Conservation (phyloP, 805 yeast genomes). For the Nakazawaea peltata region DNA sequence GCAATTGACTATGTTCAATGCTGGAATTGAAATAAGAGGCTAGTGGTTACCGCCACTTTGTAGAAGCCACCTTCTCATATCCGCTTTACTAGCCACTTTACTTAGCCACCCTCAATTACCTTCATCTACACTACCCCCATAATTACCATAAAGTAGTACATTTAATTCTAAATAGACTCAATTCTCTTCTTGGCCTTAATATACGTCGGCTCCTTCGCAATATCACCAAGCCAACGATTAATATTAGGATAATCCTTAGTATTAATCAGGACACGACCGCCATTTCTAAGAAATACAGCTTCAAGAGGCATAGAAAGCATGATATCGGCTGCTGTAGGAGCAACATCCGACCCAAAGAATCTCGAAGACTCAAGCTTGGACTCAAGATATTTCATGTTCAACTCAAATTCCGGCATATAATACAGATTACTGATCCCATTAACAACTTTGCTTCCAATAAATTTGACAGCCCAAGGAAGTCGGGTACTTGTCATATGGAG, state of each 20-base stretch:
- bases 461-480: constrained; percentile 41
- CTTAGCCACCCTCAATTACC: too few relatives aligned
- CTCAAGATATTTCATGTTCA: constrained; percentile 33
- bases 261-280: constrained; percentile 1
- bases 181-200: too few relatives aligned
- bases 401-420: constrained; percentile 37
- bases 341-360: constrained; percentile 37
- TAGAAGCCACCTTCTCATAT: too few relatives aligned
- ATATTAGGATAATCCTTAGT: constrained; percentile 5
- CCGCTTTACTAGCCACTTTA: too few relatives aligned
- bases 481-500: constrained; percentile 29
- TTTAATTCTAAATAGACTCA: too few relatives aligned
- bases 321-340: constrained; percentile 50
- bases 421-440: constrained; percentile 39
- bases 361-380: neutral
- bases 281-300: neutral
- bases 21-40: too few relatives aligned
- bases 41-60: too few relatives aligned
- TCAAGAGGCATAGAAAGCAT: constrained; percentile 38
- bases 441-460: constrained; percentile 33
- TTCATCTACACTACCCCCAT: too few relatives aligned
- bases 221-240: constrained; percentile 2
- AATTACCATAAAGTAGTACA: too few relatives aligned
- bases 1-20: too few relatives aligned
- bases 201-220: neutral